Conservation (phyloP, 2,329 filamentous ascomycete species). For the Aureobasidium musti region DNA sequence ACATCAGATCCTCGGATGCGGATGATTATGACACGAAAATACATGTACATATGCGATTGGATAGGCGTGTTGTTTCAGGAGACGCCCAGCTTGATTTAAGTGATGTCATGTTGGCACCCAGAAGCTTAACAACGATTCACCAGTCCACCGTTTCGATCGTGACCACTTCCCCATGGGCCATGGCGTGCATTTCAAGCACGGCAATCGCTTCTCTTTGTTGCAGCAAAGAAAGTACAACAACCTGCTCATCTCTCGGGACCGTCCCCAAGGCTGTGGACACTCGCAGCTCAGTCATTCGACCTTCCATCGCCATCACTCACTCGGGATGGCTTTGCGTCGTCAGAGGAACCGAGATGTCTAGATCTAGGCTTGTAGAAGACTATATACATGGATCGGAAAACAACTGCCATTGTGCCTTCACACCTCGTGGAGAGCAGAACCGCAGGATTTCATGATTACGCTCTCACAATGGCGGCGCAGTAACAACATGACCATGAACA, state of each 20-base stretch:
- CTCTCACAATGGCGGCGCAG: no score
- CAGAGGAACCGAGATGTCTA: not conserved
- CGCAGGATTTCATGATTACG: no score
- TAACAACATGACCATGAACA: no score
- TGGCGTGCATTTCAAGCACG: not conserved
- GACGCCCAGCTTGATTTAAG: not conserved
- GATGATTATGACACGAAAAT: not conserved
- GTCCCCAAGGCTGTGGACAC: not conserved
- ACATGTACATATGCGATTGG: not conserved
- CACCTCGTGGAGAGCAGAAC: not conserved
- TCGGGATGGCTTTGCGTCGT: not conserved
- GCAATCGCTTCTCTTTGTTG: not conserved
- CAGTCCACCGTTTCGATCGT: not conserved
- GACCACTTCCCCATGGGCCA: not conserved
- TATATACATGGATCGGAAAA: not conserved
- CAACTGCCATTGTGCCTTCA: not conserved
- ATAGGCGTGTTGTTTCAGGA: not conserved
- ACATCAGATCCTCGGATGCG: not conserved
- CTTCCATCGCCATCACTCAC: not conserved
- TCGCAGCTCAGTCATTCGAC: not conserved
- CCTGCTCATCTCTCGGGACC: not conserved
- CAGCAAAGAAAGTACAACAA: not conserved
- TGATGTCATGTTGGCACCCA: not conserved
- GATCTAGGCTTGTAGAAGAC: not conserved
- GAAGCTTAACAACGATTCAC: not conserved